A percentile compares a stretch with the other conserved stretches of the same genome.
These are phyloP conservation scores for Ustilago vetiveriae DNA, from an alignment of 1,284 basidiomycete species.

Conservation along the genomic window DNA sequence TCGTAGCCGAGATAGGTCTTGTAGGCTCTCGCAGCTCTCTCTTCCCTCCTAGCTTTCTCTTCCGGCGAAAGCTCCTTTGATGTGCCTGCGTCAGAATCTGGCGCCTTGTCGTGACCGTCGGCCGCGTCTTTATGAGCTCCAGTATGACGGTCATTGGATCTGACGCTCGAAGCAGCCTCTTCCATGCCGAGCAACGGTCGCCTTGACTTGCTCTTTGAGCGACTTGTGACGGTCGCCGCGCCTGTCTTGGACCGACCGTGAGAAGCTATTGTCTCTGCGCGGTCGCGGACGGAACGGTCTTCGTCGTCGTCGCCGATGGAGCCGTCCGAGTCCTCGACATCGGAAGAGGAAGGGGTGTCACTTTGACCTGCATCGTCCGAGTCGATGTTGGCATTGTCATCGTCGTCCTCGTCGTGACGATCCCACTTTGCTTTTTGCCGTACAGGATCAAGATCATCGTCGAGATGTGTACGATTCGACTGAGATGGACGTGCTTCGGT, in stretches of 20 bases:
- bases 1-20: constrained; percentile 81
- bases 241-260: constrained; percentile 22
- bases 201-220: constrained; percentile 31
- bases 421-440: constrained; percentile 47
- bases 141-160: constrained; percentile 25
- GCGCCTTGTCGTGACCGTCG: constrained; percentile 22
- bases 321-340: constrained; percentile 45
- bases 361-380: constrained; percentile 25
- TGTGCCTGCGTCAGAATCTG: constrained; percentile 38
- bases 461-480: constrained; percentile 7
- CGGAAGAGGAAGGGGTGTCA: constrained; percentile 43
- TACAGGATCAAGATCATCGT: constrained; percentile 46
- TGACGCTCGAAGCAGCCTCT: constrained; percentile 23
- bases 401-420: constrained; percentile 40
- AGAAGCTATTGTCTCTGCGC: constrained; percentile 28
- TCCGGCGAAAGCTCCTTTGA: constrained; percentile 42
- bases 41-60: constrained; percentile 37
- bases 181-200: constrained; percentile 21
- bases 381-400: constrained; percentile 16
- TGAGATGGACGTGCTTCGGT: constrained; percentile 22
- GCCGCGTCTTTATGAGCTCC: constrained; percentile 13
- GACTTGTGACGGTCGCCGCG: constrained; percentile 4
- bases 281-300: constrained; percentile 18
- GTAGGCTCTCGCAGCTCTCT: constrained; percentile 42
- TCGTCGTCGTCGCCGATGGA: constrained; percentile 41